Conservation (phyloP, 108 stramenopile genomes). For the Schizochytrium sp. region DNA sequence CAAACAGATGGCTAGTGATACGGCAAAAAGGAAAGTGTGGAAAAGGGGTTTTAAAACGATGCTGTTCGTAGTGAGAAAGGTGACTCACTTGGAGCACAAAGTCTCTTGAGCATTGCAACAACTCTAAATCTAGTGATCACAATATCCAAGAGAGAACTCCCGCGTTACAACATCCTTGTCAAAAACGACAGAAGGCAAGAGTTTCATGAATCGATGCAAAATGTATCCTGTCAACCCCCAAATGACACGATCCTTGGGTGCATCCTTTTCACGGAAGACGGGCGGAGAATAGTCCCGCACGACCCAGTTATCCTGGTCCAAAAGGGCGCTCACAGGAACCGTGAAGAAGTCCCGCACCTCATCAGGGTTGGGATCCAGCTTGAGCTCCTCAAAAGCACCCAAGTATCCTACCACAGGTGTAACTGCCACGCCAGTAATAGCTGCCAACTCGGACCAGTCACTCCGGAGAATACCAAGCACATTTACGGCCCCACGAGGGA, state of each 20-base stretch:
- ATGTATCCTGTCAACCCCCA: slow-evolving; percentile 68
- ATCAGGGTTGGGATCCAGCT: slow-evolving; percentile 63
- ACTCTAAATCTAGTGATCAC: not conserved
- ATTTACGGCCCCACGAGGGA: slow-evolving; percentile 66
- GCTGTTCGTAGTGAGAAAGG: no score
- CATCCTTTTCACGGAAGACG: slow-evolving; percentile 56
- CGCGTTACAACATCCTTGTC: slow-evolving; percentile 45
- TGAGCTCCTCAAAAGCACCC: slow-evolving; percentile 62
- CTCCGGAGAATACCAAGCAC: slow-evolving; percentile 66
- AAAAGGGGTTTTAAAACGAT: no score
- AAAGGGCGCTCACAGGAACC: slow-evolving; percentile 61
- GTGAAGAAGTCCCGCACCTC: slow-evolving; percentile 68
- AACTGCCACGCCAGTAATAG: slow-evolving; percentile 67
- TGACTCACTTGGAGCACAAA: no score
- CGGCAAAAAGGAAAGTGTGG: no score
- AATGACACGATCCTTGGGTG: slow-evolving; percentile 61
- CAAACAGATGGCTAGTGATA: no score
- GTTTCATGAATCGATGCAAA: slow-evolving; percentile 60
- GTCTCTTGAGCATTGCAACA: no score
- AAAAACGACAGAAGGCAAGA: slow-evolving; percentile 37
- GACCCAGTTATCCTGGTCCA: slow-evolving; percentile 66
- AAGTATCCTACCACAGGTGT: slow-evolving; percentile 68
- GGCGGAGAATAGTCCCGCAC: slow-evolving; percentile 29
- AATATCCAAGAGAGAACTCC: slow-evolving; percentile 14
- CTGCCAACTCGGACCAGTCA: slow-evolving; percentile 66